phyloP scores from a whole-genome alignment of 768 basidiomycete species.

The Termitomyces sp. region DNA sequence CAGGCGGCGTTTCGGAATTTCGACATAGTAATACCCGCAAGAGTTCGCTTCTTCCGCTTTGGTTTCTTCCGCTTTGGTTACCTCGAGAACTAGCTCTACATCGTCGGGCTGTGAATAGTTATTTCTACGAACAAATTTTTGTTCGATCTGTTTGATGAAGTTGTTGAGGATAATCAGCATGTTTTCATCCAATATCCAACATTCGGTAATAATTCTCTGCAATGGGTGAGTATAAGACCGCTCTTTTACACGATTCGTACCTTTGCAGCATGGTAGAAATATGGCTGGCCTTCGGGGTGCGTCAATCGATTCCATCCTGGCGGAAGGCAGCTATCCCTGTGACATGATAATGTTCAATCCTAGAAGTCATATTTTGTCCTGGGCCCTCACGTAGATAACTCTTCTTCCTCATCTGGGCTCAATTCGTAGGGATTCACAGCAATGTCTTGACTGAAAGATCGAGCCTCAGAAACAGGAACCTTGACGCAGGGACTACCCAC shows the following conservation, averaged over 20 bases:
- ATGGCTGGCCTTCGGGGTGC: conserved; percentile 12
- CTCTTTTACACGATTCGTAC: neutral
- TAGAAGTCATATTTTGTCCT: neutral
- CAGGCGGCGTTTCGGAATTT: neutral
- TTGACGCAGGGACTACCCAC: neutral
- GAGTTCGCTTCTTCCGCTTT: neutral
- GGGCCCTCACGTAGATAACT: conserved; percentile 1
- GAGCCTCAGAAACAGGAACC: no score
- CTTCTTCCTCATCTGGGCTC: neutral
- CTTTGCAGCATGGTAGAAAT: conserved; percentile 7
- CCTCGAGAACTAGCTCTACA: conserved; percentile 4
- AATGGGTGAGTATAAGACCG: neutral
- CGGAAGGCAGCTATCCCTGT: conserved; percentile 2
- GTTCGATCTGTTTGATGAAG: neutral
- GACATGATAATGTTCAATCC: neutral
- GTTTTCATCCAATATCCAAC: conserved; percentile 1
- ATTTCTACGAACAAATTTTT: neutral
- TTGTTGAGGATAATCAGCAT: neutral
- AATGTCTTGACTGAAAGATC: neutral
- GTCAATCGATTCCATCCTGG: conserved; percentile 9
- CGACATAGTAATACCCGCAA: conserved; percentile 8
- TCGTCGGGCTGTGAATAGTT: neutral
- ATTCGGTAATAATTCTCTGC: conserved; percentile 8
- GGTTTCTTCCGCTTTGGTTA: neutral
- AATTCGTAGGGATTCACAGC: neutral